These are phyloP conservation scores for Corymbia citriodora DNA, from an alignment of 441 rosid species.

Conservation along the genomic window DNA sequence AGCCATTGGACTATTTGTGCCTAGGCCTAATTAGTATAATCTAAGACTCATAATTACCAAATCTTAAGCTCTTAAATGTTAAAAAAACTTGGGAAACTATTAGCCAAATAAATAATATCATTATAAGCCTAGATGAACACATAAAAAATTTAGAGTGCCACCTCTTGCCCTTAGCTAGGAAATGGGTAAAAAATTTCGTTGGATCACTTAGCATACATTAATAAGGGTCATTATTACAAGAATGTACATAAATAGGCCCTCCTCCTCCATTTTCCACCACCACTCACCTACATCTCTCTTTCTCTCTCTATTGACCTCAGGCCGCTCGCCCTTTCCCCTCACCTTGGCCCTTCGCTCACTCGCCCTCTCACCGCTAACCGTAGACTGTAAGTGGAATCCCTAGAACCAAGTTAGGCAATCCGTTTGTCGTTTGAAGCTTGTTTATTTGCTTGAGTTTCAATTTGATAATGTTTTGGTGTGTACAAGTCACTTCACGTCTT, in stretches of 20 bases:
- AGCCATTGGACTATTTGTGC: background rate
- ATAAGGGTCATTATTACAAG: background rate
- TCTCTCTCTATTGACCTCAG: background rate
- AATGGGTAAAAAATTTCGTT: background rate
- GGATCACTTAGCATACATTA: background rate
- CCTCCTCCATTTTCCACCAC: background rate
- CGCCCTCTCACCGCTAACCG: fast-evolving
- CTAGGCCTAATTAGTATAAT: no score
- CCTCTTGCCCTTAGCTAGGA: background rate
- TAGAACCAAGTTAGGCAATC: no score
- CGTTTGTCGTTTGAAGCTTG: no score
- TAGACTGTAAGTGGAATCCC: no score
- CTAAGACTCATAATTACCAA: no score
- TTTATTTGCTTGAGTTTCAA: background rate
- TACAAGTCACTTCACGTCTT: no score
- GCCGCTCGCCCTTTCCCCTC: no score
- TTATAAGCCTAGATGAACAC: background rate
- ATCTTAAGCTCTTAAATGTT: background rate
- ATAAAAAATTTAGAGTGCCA: background rate
- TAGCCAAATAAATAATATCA: background rate
- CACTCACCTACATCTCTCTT: background rate
- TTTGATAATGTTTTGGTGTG: background rate
- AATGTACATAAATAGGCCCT: background rate
- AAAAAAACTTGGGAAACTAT: background rate
- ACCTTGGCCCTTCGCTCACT: no score